Conservation (phyloP, 441 rosid species). For the Pelargonium australe region DNA sequence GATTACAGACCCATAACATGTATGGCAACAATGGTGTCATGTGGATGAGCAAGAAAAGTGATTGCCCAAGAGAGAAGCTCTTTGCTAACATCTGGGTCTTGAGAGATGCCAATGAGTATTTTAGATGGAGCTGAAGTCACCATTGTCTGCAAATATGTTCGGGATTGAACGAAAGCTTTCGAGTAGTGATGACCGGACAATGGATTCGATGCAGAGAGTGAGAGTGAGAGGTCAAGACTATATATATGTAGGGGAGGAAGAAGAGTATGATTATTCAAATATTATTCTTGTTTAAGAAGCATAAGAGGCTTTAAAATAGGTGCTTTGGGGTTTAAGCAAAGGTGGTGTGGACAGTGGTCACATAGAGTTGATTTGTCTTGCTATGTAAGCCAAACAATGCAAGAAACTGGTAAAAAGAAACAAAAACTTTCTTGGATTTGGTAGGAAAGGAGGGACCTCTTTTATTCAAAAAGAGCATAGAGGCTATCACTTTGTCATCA, state of each 20-base stretch:
- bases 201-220: background rate
- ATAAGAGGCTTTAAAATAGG: slow-evolving; percentile 30
- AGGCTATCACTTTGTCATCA: slow-evolving; percentile 10
- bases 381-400: slow-evolving; percentile 30
- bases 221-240: background rate
- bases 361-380: slow-evolving; percentile 42
- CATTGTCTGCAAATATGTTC: slow-evolving; percentile 22
- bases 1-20: slow-evolving; percentile 58
- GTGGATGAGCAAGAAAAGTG: slow-evolving; percentile 57
- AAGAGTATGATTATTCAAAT: slow-evolving; percentile 44
- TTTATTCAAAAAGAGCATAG: background rate
- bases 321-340: slow-evolving; percentile 91
- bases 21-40: slow-evolving; percentile 59
- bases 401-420: background rate
- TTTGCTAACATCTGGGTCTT: slow-evolving; percentile 49
- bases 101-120: slow-evolving; percentile 63
- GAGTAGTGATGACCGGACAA: too few species aligned
- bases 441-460: slow-evolving; percentile 9
- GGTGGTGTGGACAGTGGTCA: slow-evolving; percentile 23
- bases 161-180: too few species aligned
- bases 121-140: slow-evolving; percentile 34
- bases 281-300: slow-evolving; percentile 55
- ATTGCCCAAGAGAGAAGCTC: slow-evolving; percentile 78
- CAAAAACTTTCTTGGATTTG: slow-evolving; percentile 10
- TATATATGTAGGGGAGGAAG: slow-evolving; percentile 17